Evolutionary conservation across 1,139 yeast species (phyloP).

Genomic region (Yamadazyma triangularis): DNA sequence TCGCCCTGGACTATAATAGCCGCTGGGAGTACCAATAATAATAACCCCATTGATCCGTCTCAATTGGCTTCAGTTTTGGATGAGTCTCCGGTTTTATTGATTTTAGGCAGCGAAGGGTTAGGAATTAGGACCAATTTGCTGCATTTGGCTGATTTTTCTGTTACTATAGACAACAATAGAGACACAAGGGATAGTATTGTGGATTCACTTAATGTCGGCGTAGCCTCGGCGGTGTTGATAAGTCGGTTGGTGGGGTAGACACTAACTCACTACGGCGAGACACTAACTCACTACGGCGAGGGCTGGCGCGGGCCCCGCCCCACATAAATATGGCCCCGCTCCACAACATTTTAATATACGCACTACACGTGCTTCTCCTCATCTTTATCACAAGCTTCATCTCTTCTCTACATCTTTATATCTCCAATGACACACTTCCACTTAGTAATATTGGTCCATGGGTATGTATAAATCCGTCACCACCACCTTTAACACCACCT

Average conservation of each 20-base stretch:
- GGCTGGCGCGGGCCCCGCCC: too few relatives aligned
- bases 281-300: conserved; percentile 72
- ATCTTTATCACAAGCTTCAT: too few relatives aligned
- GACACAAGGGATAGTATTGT: conserved; percentile 40
- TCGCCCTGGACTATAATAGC: conserved; percentile 71
- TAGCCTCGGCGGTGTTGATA: conserved; percentile 72
- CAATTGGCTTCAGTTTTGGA: conserved; percentile 41
- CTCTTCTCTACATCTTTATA: too few relatives aligned
- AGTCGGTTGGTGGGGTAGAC: conserved; percentile 31
- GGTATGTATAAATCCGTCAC: conserved; percentile 50
- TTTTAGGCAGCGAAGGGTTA: conserved; percentile 80
- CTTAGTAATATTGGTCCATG: conserved; percentile 71
- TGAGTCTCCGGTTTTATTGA: conserved; percentile 59
- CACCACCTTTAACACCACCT: background rate
- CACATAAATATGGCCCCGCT: too few relatives aligned
- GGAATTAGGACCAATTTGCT: conserved; percentile 71
- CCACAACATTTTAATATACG: too few relatives aligned
- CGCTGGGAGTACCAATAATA: conserved; percentile 33
- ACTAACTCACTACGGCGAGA: conserved; percentile 46
- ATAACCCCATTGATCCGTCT: conserved; percentile 36
- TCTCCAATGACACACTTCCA: conserved; percentile 42
- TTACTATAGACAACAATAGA: conserved; percentile 41
- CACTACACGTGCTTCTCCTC: too few relatives aligned
- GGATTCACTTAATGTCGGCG: conserved; percentile 86
- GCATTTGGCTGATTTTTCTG: conserved; percentile 61